Percentiles rank a stretch among this genome's conserved stretches.
phyloP scores from a whole-genome alignment of 805 yeast genomes.

The Nakazawaea ernobii region DNA sequence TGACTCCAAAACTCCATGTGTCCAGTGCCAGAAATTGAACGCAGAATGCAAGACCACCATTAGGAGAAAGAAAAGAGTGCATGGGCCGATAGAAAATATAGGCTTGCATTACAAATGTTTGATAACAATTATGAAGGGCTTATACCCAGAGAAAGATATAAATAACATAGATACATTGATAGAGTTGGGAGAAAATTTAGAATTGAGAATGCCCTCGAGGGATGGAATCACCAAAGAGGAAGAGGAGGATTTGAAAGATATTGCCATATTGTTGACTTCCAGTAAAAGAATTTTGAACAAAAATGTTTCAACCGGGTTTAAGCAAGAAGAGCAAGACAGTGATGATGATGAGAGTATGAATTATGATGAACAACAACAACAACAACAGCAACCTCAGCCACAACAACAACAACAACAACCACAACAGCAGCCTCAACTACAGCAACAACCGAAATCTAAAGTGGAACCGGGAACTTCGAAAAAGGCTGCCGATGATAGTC shows the following conservation, averaged over 20 bases:
- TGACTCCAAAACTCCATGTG: conserved; percentile 11
- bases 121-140: conserved; percentile 8
- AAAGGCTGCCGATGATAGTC: conserved; percentile 8
- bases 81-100: conserved; percentile 16
- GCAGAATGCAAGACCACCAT: conserved; percentile 16
- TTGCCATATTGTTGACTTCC: conserved; percentile 11
- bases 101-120: conserved; percentile 19
- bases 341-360: neutral
- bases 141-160: conserved; percentile 17
- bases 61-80: conserved; percentile 15
- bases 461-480: neutral
- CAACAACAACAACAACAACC: neutral
- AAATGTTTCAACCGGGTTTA: neutral
- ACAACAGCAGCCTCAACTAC: neutral
- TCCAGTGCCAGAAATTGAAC: conserved; percentile 11
- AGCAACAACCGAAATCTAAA: neutral
- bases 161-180: conserved; percentile 16
- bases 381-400: neutral
- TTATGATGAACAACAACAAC: neutral
- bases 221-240: conserved; percentile 8
- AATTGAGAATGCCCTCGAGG: conserved; percentile 16
- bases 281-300: conserved; percentile 5
- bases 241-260: conserved; percentile 10
- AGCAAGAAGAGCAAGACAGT: conserved; percentile 1
- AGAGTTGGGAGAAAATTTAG: conserved; percentile 12